Conservation (phyloP, 495 filamentous ascomycete genomes). For the Durotheca rogersii region DNA sequence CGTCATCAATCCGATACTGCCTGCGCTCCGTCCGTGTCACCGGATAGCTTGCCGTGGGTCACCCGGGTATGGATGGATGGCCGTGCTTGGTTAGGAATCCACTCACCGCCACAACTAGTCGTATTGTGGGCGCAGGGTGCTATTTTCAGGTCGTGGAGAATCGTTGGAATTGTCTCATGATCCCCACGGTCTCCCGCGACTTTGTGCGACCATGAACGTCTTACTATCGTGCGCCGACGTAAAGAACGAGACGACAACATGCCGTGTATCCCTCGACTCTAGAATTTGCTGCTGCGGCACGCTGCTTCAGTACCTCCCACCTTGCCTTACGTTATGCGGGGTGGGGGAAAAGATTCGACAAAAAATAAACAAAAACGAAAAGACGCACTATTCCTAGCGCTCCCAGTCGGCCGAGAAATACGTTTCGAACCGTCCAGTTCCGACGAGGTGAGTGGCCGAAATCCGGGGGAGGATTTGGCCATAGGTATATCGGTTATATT, state of each 20-base stretch:
- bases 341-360: slow-evolving; percentile 32
- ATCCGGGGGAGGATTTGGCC: slow-evolving; percentile 27
- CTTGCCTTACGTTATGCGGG: slow-evolving; percentile 32
- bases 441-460: slow-evolving; percentile 31
- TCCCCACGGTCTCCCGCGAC: slow-evolving; percentile 23
- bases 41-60: slow-evolving; percentile 17
- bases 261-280: slow-evolving; percentile 26
- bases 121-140: slow-evolving; percentile 10
- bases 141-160: slow-evolving; percentile 17
- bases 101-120: slow-evolving; percentile 25
- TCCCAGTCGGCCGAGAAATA: slow-evolving; percentile 33
- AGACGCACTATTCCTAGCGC: slow-evolving; percentile 29
- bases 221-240: slow-evolving; percentile 22
- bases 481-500: slow-evolving; percentile 24
- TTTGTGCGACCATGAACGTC: slow-evolving; percentile 20
- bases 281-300: slow-evolving; percentile 31
- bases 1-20: slow-evolving; percentile 9
- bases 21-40: slow-evolving; percentile 17
- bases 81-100: slow-evolving; percentile 19
- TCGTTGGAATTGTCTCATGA: slow-evolving; percentile 4
- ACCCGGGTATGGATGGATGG: slow-evolving; percentile 20
- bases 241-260: slow-evolving; percentile 32
- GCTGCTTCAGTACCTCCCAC: slow-evolving; percentile 31
- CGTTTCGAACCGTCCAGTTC: slow-evolving; percentile 33
- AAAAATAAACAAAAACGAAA: too few species aligned